Evolutionary conservation across 345 rosid species (phyloP), one percentile per base, ranked within the genome.

Genomic region (Turritis glabra): DNA sequence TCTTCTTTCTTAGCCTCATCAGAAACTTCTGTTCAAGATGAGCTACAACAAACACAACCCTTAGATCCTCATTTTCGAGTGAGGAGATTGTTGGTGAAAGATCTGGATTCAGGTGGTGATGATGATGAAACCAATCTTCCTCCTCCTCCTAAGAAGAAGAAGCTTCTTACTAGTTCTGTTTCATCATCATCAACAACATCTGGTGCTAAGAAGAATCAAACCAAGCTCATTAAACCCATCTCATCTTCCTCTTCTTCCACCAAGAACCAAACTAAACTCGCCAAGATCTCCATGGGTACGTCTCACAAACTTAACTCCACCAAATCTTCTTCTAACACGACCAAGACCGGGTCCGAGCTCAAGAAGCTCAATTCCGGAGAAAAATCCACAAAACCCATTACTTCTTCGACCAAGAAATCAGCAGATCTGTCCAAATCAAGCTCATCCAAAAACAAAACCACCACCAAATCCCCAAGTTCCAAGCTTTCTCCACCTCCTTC

Each of bases 371-470:
- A 14, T 40, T 40, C 46, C 46, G 46, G 46, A 40, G 4, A 7
- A 40, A 40, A 40, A 13, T 5, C 46, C 46, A 57, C 87, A 64
- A 87, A 83, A 62, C 27, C 76, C 38, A 50, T 13, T 22, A 50
- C 80, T 5, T 50, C 62, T 21, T 22, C 82, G 3, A 55, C 64
- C 46, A 84, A 84, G 70, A 85, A 87, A 67, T 27, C 85, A 70
- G 57, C 82, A 79, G 86, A 88, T 84, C 89, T 84, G 15, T 71
- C 83, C 77, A 90, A 89, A 76, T 58, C 71, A 44, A 74, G 48
- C 52, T 40, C 82, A 23, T 53, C 85, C 80, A 85, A 84, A 61
- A 83, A 86, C 91, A 87, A 88, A 80, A 85, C 92, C 74, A 47
- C 81, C 50, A 62, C 73, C n/a, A 84, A 76, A 40, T 47, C 75